phyloP scores from a whole-genome alignment of 1,139 yeast genomes.

The Pichia sp. region DNA sequence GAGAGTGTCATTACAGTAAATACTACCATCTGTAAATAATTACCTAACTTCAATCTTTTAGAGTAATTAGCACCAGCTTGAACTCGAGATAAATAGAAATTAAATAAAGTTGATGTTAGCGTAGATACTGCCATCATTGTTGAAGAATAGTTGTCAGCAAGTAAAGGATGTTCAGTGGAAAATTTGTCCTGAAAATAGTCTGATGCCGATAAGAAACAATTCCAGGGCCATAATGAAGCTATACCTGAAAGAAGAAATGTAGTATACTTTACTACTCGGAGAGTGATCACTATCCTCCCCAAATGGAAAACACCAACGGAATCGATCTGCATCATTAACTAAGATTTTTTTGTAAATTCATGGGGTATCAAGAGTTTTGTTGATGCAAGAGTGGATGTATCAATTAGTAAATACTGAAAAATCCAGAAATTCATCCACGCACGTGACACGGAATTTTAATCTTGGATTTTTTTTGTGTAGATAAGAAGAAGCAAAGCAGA shows the following conservation, averaged over 20 bases:
- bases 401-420: too few species aligned
- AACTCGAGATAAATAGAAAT: conserved; percentile 57
- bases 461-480: too few species aligned
- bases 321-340: too few species aligned
- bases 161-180: conserved; percentile 36
- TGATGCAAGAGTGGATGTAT: too few species aligned
- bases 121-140: conserved; percentile 90
- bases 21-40: conserved; percentile 46
- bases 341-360: too few species aligned
- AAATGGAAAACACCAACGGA: too few species aligned
- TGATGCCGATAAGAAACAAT: conserved; percentile 79
- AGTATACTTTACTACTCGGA: conserved; percentile 37
- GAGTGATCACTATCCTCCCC: too few species aligned
- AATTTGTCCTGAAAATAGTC: conserved; percentile 71
- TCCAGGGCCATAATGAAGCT: conserved; percentile 94
- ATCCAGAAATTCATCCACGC: too few species aligned
- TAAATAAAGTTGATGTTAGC: conserved; percentile 54
- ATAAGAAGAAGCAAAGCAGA: too few species aligned
- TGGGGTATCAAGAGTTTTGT: too few species aligned
- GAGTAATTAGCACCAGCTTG: conserved; percentile 62
- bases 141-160: conserved; percentile 62
- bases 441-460: too few species aligned
- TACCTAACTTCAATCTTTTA: conserved; percentile 52
- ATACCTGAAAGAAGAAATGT: conserved; percentile 68
- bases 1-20: conserved; percentile 39